Evolutionary conservation across 768 basidiomycete species (phyloP), one percentile per base, ranked within the genome.

Genomic region (Lentinula guzmanii): DNA sequence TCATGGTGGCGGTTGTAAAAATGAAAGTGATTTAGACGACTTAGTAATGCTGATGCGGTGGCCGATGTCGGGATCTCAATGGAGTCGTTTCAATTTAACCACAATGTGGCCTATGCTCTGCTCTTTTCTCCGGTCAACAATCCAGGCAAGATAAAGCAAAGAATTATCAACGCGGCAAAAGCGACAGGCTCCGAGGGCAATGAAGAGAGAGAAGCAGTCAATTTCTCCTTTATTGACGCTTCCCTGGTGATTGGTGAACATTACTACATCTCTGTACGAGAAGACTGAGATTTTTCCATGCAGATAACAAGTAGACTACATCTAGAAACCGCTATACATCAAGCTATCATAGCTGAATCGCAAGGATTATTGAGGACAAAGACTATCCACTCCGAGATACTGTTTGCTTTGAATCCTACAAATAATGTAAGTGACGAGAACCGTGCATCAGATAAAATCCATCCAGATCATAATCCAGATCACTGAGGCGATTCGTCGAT

Each of bases 151-250:
- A 74, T 97, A 24, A 79, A 88, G 28, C 72, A 76, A 45, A 81
- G 90, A 2, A 86, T 98, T 52, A 79, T 95, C 54, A 74, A 75
- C 5, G 94, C 94, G 0, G 82, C 91, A 3, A 81, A 79, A 9
- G 73, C 83, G 46, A 70, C 77, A 16, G 90, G 87, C 0, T 71
- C 71, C 1, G 78, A 80, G 6, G 92, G 93, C 18, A 84, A 91
- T 31, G 67, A 65, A 13, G 89, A 91, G 67, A 82, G 92, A 56
- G 84, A 84, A 33, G 82, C 83, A n/a, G 82, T 97, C 66, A 92
- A 95, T 67, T 97, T 91, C 74, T 90, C 91, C 0, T 98, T 98
- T 72, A 78, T 98, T 68, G 90, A 98, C 70, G 93, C 91, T 21
- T 79, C 78, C 39, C 82, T 93, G 68, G 94, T 96, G 64, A 63